Base-by-base conservation (phyloP, 1,284 basidiomycete species). In the Mycena citricolor region DNA sequence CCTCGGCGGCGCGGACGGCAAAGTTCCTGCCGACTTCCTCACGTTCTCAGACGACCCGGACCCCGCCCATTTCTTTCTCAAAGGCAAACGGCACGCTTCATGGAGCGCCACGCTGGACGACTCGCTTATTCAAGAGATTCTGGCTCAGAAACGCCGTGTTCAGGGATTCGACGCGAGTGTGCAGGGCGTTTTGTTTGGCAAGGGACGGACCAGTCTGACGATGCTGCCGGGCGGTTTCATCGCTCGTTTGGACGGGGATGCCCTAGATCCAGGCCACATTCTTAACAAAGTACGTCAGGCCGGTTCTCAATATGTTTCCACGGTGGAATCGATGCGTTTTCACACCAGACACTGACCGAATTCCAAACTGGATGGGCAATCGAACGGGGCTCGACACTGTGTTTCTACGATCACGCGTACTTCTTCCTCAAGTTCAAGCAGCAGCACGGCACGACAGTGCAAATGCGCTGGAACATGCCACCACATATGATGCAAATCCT, bases 341-440 rank as follows among this genome's bases (percentile, higher is more conserved):
- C n/a, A n/a, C n/a, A n/a, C n/a, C n/a, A n/a, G n/a, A n/a, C n/a
- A n/a, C n/a, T n/a, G n/a, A n/a, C n/a, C n/a, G n/a, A n/a, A n/a
- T n/a, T n/a, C n/a, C n/a, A n/a, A n/a, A n/a, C n/a, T n/a, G 43
- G 43, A 19, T 45, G 43, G 43, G 39, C 37, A 25, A 39, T 45
- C 37, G 43, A 45, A 10, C 43, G 43, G 25, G 43, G 37, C 8
- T 45, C 43, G 8, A 45, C 37, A 4, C n/a, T 46, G 16, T 46
- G 44, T 22, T 46, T 46, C 29, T 46, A 46, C 39, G 44, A 46
- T 21, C 21, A 17, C 16, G 26, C n/a, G 11, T 46, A 36, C 17
- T 46, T 41, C 26, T 46, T 20, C 33, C 32, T 46, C 26, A 46
- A 40, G 23, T 46, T 46, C 39, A 46, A 46, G 14, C 19, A 25